Percentiles rank a stretch among this genome's conserved stretches.
phyloP scores from a whole-genome alignment of 1,284 basidiomycete genomes.

The Apiotrichum brassicae region DNA sequence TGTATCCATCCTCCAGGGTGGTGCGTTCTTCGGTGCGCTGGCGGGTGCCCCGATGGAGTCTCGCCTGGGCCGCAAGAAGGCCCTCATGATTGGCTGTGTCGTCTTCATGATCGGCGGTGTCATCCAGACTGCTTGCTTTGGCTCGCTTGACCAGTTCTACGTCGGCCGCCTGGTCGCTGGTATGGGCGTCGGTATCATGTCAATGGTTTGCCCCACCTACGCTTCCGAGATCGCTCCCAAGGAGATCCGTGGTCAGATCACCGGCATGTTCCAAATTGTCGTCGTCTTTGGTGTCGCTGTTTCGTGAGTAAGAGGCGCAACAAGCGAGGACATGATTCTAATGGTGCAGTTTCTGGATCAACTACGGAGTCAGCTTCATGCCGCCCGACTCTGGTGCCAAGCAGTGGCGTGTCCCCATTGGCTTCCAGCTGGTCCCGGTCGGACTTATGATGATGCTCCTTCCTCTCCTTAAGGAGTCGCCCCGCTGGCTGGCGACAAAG shows the following conservation, averaged over 20 bases:
- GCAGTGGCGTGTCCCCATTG: conserved; percentile 43
- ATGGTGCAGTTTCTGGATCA: conserved; percentile 29
- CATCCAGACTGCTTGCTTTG: conserved; percentile 47
- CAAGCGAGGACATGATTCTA: neutral
- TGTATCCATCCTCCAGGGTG: conserved; percentile 65
- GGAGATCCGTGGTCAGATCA: conserved; percentile 59
- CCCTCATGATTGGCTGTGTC: conserved; percentile 56
- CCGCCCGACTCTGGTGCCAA: conserved; percentile 21
- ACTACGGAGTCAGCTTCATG: conserved; percentile 37
- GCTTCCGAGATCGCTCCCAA: conserved; percentile 74
- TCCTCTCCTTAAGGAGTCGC: conserved; percentile 54
- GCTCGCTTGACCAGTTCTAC: conserved; percentile 15
- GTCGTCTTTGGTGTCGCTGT: conserved; percentile 50
- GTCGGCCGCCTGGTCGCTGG: conserved; percentile 64
- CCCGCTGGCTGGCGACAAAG: conserved; percentile 57
- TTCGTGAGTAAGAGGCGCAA: neutral
- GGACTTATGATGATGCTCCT: conserved; percentile 69
- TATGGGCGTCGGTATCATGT: conserved; percentile 57
- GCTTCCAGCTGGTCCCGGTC: conserved; percentile 55
- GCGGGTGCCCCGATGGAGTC: conserved; percentile 50
- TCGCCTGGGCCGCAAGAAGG: conserved; percentile 49
- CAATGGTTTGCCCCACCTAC: conserved; percentile 60
- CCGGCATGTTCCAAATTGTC: conserved; percentile 73
- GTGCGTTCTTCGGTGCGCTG: conserved; percentile 65
- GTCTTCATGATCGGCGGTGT: conserved; percentile 62